phyloP scores from a whole-genome alignment of 208 protist species.

The Crithidia brevicula region DNA sequence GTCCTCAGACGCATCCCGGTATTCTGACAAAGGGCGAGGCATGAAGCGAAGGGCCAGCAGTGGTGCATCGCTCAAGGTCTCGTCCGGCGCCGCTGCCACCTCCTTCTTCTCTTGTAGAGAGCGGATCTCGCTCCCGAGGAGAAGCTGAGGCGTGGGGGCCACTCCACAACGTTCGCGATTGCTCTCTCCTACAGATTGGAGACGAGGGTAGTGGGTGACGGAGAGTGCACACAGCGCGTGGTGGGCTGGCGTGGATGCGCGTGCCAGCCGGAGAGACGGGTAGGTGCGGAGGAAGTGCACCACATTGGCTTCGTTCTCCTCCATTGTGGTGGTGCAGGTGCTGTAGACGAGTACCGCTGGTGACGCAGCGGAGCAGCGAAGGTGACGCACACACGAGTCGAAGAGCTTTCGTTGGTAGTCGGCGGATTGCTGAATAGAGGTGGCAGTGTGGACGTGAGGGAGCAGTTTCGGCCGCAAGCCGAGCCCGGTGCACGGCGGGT shows the following conservation, averaged over 20 bases:
- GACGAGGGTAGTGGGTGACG: constrained; percentile 17
- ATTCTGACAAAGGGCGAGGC: constrained; percentile 23
- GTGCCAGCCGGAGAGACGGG: constrained; percentile 43
- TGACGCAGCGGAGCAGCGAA: constrained; percentile 20
- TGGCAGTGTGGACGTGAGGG: constrained; percentile 42
- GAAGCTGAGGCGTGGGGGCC: constrained; percentile 1
- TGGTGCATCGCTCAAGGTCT: constrained; percentile 13
- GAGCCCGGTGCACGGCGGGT: constrained; percentile 87
- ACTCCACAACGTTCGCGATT: no score
- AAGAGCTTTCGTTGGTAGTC: constrained; percentile 86
- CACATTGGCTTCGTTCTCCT: constrained; percentile 89
- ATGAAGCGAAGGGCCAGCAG: constrained; percentile 63
- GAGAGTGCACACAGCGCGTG: constrained; percentile 30
- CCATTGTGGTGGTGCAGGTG: constrained; percentile 69
- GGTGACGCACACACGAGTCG: constrained; percentile 49
- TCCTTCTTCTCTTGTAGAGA: constrained; percentile 34
- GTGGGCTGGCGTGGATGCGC: constrained; percentile 40
- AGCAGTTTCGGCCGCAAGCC: constrained; percentile 72
- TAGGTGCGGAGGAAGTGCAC: constrained; percentile 49
- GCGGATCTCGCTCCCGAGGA: constrained; percentile 37
- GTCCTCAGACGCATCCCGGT: constrained; percentile 31
- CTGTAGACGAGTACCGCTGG: constrained; percentile 62
- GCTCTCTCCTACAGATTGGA: no score
- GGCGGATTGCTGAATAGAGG: constrained; percentile 40
- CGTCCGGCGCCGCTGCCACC: background rate